Conservation (phyloP, 768 basidiomycete genomes). For the Mycena galericulata region DNA sequence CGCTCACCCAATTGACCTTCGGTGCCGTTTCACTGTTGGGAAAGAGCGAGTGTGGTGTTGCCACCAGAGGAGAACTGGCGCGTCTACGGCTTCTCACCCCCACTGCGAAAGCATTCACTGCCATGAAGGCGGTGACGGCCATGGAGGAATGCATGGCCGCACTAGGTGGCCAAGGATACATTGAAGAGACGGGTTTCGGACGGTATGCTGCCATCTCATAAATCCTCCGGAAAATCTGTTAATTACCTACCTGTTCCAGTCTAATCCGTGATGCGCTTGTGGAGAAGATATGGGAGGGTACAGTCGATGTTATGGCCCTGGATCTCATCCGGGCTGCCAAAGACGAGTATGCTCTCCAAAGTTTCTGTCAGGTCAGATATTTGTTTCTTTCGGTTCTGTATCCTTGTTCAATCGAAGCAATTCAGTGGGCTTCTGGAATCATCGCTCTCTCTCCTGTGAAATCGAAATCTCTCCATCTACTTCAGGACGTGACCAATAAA, state of each 20-base stretch:
- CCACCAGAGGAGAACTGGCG: slow-evolving; percentile 59
- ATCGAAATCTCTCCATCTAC: slow-evolving; percentile 46
- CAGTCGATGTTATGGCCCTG: slow-evolving; percentile 73
- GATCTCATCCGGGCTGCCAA: slow-evolving; percentile 69
- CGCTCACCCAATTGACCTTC: slow-evolving; percentile 71
- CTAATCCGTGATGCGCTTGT: slow-evolving; percentile 76
- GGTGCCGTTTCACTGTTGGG: slow-evolving; percentile 70
- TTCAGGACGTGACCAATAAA: slow-evolving; percentile 54
- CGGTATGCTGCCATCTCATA: slow-evolving; percentile 45
- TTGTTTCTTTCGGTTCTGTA: slow-evolving; percentile 21
- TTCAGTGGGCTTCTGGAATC: slow-evolving; percentile 64
- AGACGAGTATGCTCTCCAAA: slow-evolving; percentile 60
- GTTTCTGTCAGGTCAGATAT: slow-evolving; percentile 52
- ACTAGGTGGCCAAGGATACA: slow-evolving; percentile 82
- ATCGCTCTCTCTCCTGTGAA: slow-evolving; percentile 47
- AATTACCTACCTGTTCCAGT: slow-evolving; percentile 37
- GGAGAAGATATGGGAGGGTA: slow-evolving; percentile 89
- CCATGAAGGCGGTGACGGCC: slow-evolving; percentile 69
- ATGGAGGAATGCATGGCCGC: slow-evolving; percentile 82
- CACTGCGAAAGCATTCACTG: slow-evolving; percentile 74
- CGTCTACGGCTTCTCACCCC: slow-evolving; percentile 75
- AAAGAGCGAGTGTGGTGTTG: slow-evolving; percentile 66
- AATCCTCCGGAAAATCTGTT: neutral
- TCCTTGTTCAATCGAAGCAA: neutral
- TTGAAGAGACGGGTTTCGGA: slow-evolving; percentile 83